Base-by-base conservation (phyloP, 345 rosid genomes). In the Streptanthus diversifolius region DNA sequence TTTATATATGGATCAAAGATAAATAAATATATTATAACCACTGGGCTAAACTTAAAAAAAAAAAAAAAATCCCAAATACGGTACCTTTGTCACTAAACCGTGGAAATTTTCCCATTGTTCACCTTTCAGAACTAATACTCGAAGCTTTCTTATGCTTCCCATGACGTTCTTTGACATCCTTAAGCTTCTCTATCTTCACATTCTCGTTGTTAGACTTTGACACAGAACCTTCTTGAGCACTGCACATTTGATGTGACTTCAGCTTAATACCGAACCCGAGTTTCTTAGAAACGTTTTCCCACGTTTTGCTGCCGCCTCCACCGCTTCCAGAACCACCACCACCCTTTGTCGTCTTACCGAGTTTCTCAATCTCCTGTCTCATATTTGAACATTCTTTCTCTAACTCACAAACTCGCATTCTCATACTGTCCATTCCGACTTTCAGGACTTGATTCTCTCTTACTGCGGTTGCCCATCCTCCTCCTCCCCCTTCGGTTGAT, bases 371-470 rank as follows among this genome's bases (percentile, higher is more conserved):
- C 87, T 95, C 99, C 47, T 89, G 91, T 84, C 87, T 91, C 97
- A 89, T 89, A 80, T 70, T 84, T 0, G 85, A 82, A 71, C 92
- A 87, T 63, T 85, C 90, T 81, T 87, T 85, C 87, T 91, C 97
- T 2, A 95, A 93, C 82, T 95, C 99, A 2, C 84, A 83, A 49
- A 95, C 99, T 11, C 99, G 83, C 87, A 81, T 79, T 77, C 96
- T 88, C 99, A 95, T 95, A 74, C 77, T 88, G 59, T 95, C 98
- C 99, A 95, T 91, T 52, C 98, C 98, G 9, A 91, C 98, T 79
- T 90, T 95, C 82, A 95, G 55, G 5, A 91, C 99, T 77, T 91
- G 99, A 53, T 95, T 95, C 85, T 95, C 99, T 79, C 95, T 82
- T 41, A 90, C 96, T 1, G 99, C 92, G 4, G 96, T 84, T 5